These are phyloP conservation scores for Hypoxylon intermedium DNA, from an alignment of 495 filamentous ascomycete species.

Conservation along the genomic window DNA sequence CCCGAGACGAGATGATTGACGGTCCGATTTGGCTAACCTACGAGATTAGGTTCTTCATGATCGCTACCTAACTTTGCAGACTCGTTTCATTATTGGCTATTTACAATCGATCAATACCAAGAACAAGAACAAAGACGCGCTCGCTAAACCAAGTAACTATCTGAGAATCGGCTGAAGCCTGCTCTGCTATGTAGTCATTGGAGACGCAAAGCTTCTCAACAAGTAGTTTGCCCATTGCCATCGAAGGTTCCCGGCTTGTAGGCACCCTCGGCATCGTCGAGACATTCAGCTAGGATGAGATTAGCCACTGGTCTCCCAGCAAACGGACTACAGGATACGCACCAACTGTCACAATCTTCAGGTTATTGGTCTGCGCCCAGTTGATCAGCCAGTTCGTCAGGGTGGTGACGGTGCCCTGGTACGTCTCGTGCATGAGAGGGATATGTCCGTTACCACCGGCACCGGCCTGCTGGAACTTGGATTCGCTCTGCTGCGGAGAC, in stretches of 20 bases:
- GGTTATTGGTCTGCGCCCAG: constrained; percentile 59
- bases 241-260: constrained; percentile 54
- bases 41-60: too few species aligned
- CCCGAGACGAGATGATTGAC: too few species aligned
- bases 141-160: too few species aligned
- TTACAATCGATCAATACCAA: too few species aligned
- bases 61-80: too few species aligned
- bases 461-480: constrained; percentile 54
- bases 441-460: constrained; percentile 59
- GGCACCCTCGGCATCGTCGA: constrained; percentile 54
- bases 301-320: constrained; percentile 29
- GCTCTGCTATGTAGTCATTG: too few species aligned
- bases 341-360: constrained; percentile 62
- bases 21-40: too few species aligned
- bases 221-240: constrained; percentile 30
- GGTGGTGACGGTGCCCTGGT: constrained; percentile 53
- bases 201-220: constrained; percentile 15
- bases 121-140: too few species aligned
- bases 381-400: constrained; percentile 60
- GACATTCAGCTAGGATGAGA: constrained; percentile 53
- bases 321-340: constrained; percentile 15
- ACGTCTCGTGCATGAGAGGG: constrained; percentile 63
- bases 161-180: background rate
- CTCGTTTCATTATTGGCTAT: too few species aligned
- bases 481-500: constrained; percentile 51